Base-by-base conservation (phyloP, 23 red algal species). In the Cyanidium caldarium region DNA sequence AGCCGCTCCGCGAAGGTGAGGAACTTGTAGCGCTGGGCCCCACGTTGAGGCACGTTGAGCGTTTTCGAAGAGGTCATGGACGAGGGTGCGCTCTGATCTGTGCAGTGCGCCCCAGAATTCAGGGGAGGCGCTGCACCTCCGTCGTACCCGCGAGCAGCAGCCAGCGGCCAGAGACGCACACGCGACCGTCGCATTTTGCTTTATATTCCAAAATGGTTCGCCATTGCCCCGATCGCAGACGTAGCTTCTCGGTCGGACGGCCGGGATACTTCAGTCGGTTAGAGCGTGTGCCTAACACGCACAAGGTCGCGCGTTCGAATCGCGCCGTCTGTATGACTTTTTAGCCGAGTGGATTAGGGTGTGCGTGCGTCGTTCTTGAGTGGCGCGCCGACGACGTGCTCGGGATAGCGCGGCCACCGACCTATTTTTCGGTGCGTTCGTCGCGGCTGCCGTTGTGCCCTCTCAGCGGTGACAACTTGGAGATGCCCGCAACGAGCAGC, bases 241-340 rank as follows among this genome's bases (percentile, higher is more conserved):
- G n/a, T n/a, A n/a, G n/a, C 51, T 61, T 61, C 19, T 61, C 21
- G 3, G 23, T 61, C 51, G 23, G 10, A 28, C 51, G 51, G 51
- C n/a, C 51, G 51, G 19, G 51, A n/a, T n/a, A n/a, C n/a, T 61
- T 28, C 31, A 61, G 51, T 28, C 31, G 51, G 51, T 61, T 61
- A 61, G 19, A 28, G 31, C 51, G 51, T 61, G 51, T 61, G 51
- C 51, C 51, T 61, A 61, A 61, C 51, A 61, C 51, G 51, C 51
- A 61, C 51, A 61, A 61, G 51, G 31, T 61, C 51, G 51, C 51
- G 51, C 51, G 51, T 61, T 61, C 51, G 51, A 61, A 28, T 61
- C 51, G 51, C 51, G 51, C 51, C 51, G 51, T 28, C 51, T 28
- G 51, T 61, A 61, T 25, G 31, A n/a, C 51, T 16, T 28, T 61